Base-by-base conservation (phyloP, 768 basidiomycete genomes). In the Hygrophoropsis aurantiaca region DNA sequence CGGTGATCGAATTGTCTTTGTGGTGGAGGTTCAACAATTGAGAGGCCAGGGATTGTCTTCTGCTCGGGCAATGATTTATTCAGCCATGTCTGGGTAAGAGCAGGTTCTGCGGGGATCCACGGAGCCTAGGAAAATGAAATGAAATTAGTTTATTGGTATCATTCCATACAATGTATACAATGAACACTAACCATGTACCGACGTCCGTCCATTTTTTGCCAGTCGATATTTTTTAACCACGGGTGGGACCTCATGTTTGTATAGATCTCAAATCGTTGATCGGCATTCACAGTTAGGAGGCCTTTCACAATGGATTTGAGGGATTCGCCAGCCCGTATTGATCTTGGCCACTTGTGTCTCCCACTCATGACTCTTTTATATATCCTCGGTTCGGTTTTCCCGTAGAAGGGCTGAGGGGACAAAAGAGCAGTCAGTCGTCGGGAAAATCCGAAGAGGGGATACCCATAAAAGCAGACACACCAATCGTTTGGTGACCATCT, bases 211-310 rank as follows among this genome's bases (percentile, higher is more conserved):
- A 82, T 70, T 55, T 69, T 71, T 16, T 57, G 57, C 81, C 79
- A 82, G 45, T 76, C 67, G 11, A 83, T 61, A 18, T 63, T 58
- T 4, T 52, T 49, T 35, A 82, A 54, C 76, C 77, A 84, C 2
- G 68, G 61, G 46, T 82, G 77, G 5, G 53, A 45, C 34, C 58
- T 58, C 7, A 80, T 67, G 19, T 61, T 57, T 25, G 61, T 67
- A 0, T 58, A 52, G 4, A 59, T 57, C 18, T 76, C 79, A 7
- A 80, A 56, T 21, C 81, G 71, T 34, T 68, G 25, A 11, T 56
- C 42, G 0, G 73, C 58, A 30, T 75, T 58, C 2, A 65, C 51
- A 0, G 58, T 61, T 40, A 82, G 63, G 15, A 83, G 70, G 4
- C 60, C 58, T 3, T 59, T 51, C 5, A 81, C 65, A 16, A 83